These are phyloP conservation scores for Chlamydomonas asymmetrica DNA, from an alignment of 139 green algal genomes.

Conservation along the genomic window DNA sequence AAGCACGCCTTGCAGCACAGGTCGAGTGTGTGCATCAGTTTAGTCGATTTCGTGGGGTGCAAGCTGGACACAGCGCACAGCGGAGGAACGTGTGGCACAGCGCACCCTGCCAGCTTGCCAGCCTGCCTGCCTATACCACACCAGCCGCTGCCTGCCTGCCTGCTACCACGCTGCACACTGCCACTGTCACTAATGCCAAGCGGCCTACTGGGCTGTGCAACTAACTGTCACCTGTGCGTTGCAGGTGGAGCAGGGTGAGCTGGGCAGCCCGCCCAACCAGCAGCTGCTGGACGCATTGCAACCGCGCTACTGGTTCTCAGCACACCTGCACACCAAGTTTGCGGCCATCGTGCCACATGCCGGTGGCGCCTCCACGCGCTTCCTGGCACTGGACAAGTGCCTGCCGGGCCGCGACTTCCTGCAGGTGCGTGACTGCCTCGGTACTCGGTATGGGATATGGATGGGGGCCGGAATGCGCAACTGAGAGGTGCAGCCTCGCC, in stretches of 20 bases:
- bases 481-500: background rate
- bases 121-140: no score
- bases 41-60: no score
- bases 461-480: background rate
- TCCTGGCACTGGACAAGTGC: slow-evolving; percentile 98
- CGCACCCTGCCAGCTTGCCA: no score
- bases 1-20: no score
- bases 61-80: no score
- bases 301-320: slow-evolving; percentile 92
- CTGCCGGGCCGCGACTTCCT: slow-evolving; percentile 90
- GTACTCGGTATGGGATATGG: background rate
- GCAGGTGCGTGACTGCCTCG: slow-evolving; percentile 70
- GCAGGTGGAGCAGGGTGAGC: slow-evolving; percentile 63
- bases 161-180: no score
- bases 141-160: no score
- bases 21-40: no score
- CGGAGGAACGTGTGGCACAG: no score
- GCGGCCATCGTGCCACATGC: slow-evolving; percentile 81
- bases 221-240: no score
- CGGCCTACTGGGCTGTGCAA: no score
- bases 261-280: slow-evolving; percentile 72
- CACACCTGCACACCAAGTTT: slow-evolving; percentile 97
- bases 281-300: slow-evolving; percentile 74
- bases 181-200: no score
- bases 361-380: slow-evolving; percentile 62